Base-by-base conservation (phyloP, 768 basidiomycete species). In the Kondoa malvinella region DNA sequence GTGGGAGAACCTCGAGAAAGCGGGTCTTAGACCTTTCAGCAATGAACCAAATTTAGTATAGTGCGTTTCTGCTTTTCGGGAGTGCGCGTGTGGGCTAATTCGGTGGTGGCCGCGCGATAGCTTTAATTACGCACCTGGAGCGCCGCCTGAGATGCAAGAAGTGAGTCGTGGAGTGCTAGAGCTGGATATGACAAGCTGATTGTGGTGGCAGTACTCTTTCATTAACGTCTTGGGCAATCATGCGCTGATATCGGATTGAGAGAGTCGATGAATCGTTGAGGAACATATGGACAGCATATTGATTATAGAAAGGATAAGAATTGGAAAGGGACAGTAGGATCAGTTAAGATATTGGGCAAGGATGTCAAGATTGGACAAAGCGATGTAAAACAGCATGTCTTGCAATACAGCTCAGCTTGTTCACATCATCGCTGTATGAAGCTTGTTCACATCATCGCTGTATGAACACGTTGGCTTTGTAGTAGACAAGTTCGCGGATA, bases 141-240 rank as follows among this genome's bases (percentile, higher is more conserved):
- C 31, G 1, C 32, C 57, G 26, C 33, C 65, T 1, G 66, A 67
- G 57, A 31, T 70, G 64, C 16, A 21, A 29, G 69, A 70, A 67
- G 69, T 70, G 57, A 40, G 62, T 1, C 1, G 3, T 3, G 8
- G 29, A n/a, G n/a, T n/a, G n/a, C n/a, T n/a, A n/a, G n/a, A n/a
- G n/a, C n/a, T n/a, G n/a, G n/a, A n/a, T n/a, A n/a, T n/a, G n/a
- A n/a, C n/a, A n/a, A n/a, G n/a, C n/a, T n/a, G n/a, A n/a, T n/a
- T n/a, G n/a, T n/a, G n/a, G n/a, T n/a, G 2, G 29, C 29, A 70
- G 69, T 70, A 70, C 34, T 63, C 69, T 8, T 70, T 70, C 57
- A 63, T 70, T 40, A 70, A 70, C 33, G 57, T 70, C 12, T 31
- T 27, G 40, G 69, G 69, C 26, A 62, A 60, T n/a, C 69, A 70